Conservation (phyloP, 306 rosid genomes). For the Begonia fuchsioides region DNA sequence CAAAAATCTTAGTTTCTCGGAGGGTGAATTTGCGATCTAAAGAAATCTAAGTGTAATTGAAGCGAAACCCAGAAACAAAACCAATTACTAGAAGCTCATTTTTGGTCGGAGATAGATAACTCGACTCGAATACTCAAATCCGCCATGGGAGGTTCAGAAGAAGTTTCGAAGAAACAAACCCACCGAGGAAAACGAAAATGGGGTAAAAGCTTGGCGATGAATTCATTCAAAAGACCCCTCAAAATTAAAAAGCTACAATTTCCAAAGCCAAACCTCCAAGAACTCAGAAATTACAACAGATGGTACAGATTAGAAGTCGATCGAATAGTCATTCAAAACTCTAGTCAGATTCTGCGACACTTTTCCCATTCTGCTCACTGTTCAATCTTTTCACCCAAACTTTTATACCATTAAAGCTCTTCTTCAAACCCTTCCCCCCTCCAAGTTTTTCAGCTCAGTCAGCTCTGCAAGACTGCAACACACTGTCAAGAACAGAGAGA, state of each 20-base stretch:
- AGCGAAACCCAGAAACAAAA: conserved; percentile 12
- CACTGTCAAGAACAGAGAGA: conserved; percentile 19
- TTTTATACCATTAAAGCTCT: conserved; percentile 28
- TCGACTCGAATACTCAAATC: no score
- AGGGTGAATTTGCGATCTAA: no score
- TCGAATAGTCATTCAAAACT: conserved; percentile 57
- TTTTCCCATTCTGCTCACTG: conserved; percentile 47
- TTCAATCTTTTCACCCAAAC: conserved; percentile 30
- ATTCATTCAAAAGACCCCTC: no score
- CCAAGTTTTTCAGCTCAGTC: conserved; percentile 23
- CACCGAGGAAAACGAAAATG: no score
- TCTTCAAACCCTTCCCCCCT: conserved; percentile 14
- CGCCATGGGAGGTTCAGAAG: no score
- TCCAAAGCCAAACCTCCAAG: conserved; percentile 18
- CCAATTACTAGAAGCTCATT: no score
- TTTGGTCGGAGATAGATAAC: no score
- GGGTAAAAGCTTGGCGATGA: no score
- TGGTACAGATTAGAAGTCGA: conserved; percentile 29
- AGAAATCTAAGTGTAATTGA: conserved; percentile 10
- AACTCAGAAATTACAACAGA: conserved; percentile 27
- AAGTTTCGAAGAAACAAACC: no score
- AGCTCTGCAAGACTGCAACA: conserved; percentile 18
- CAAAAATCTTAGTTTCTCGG: no score
- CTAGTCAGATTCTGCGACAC: conserved; percentile 80
- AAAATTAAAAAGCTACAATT: no score